These are phyloP conservation scores for Saccharomycopsis capsularis DNA, from an alignment of 805 yeast genomes.

Conservation along the genomic window DNA sequence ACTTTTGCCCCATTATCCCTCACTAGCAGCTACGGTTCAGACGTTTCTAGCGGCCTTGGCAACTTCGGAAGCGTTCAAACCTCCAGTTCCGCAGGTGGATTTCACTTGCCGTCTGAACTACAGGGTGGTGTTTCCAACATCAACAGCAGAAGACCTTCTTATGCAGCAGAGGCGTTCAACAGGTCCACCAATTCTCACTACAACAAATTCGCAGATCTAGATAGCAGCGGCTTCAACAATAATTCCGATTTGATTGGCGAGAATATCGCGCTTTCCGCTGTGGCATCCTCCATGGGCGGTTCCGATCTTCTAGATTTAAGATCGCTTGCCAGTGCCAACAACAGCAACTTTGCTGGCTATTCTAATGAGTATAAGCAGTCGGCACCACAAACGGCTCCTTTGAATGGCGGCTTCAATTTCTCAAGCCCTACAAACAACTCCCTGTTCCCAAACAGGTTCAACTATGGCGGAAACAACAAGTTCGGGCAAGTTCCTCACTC, in stretches of 20 bases:
- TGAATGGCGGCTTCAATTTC: neutral
- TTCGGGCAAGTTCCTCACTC: neutral
- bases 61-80: neutral
- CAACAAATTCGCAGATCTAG: conserved; percentile 6
- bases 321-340: neutral
- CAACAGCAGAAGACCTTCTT: conserved; percentile 65
- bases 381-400: no score
- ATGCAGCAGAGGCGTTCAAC: conserved; percentile 52
- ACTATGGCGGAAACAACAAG: neutral
- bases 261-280: conserved; percentile 3
- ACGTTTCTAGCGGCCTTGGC: neutral
- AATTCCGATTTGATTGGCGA: neutral
- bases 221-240: conserved; percentile 3
- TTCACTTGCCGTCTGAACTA: conserved; percentile 44
- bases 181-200: neutral
- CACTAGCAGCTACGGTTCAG: neutral
- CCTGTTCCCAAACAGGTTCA: neutral
- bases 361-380: neutral
- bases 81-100: neutral
- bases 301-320: no score
- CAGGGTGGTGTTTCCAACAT: conserved; percentile 61
- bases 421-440: neutral
- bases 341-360: no score
- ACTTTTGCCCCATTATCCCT: neutral
- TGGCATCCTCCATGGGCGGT: neutral